phyloP scores from a whole-genome alignment of 73 alveolate genomes.

The Uronychia setigera region DNA sequence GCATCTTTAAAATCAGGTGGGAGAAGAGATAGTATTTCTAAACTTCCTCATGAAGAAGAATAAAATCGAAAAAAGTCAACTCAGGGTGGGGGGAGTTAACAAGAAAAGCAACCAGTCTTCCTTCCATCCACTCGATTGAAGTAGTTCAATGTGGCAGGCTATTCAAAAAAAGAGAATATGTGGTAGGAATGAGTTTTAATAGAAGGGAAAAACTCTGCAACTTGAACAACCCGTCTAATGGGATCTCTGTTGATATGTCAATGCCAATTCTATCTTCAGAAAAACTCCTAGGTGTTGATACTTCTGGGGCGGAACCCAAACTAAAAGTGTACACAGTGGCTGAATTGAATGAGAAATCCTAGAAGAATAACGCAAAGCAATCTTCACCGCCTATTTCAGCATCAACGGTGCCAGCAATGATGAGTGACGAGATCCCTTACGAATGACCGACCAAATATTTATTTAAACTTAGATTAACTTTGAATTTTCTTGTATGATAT shows the following conservation, averaged over 20 bases:
- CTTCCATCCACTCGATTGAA: neutral
- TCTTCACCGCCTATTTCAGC: too few species aligned
- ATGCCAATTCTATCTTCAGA: neutral
- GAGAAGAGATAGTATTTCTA: neutral
- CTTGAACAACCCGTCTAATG: neutral
- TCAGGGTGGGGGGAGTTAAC: too few species aligned
- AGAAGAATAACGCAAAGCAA: too few species aligned
- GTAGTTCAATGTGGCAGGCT: conserved; percentile 4
- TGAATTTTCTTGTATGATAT: neutral
- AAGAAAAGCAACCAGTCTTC: neutral
- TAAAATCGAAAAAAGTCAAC: too few species aligned
- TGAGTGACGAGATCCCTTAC: too few species aligned
- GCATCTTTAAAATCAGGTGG: neutral
- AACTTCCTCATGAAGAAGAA: too few species aligned
- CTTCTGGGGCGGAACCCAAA: neutral
- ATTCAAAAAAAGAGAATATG: neutral
- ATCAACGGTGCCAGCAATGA: too few species aligned
- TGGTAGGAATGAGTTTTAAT: neutral
- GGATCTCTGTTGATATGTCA: neutral
- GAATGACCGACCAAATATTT: too few species aligned
- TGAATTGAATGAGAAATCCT: neutral
- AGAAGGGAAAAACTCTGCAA: neutral
- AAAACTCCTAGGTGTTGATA: neutral
- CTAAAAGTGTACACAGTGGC: neutral
- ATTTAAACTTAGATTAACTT: neutral